phyloP scores from a whole-genome alignment of 2,329 filamentous ascomycete genomes.

The Penicillium expansum region DNA sequence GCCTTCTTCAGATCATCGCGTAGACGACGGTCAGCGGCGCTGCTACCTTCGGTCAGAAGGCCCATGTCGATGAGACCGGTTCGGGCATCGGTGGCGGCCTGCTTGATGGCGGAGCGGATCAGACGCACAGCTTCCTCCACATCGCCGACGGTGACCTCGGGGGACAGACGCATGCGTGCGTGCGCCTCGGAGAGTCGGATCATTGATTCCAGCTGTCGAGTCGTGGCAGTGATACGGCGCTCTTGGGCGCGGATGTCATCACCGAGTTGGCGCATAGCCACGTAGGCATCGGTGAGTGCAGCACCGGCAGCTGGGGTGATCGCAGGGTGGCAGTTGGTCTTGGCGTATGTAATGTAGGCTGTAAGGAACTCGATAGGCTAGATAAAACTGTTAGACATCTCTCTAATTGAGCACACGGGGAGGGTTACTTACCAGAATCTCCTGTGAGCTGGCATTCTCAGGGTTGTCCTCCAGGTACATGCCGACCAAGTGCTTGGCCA shows the following conservation, averaged over 20 bases:
- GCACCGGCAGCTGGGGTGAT: slow-evolving; percentile 77
- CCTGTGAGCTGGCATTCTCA: slow-evolving; percentile 71
- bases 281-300: slow-evolving; percentile 82
- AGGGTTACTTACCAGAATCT: slow-evolving; percentile 70
- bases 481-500: slow-evolving; percentile 88
- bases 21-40: slow-evolving; percentile 77
- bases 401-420: neutral
- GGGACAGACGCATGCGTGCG: slow-evolving; percentile 89
- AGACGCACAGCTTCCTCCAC: slow-evolving; percentile 88
- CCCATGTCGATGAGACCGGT: slow-evolving; percentile 96
- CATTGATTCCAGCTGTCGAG: slow-evolving; percentile 95
- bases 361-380: slow-evolving; percentile 94
- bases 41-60: slow-evolving; percentile 89
- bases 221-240: slow-evolving; percentile 96
- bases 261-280: slow-evolving; percentile 91
- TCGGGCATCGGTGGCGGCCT: slow-evolving; percentile 89
- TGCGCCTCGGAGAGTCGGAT: slow-evolving; percentile 95
- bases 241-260: slow-evolving; percentile 83
- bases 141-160: slow-evolving; percentile 73
- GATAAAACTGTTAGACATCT: slow-evolving; percentile 17
- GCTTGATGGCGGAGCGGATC: slow-evolving; percentile 92
- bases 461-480: slow-evolving; percentile 97
- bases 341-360: slow-evolving; percentile 94
- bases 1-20: slow-evolving; percentile 82
- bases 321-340: slow-evolving; percentile 76